These are phyloP conservation scores for Saccharomyces eubayanus DNA, from an alignment of 805 yeast genomes.

Conservation along the genomic window DNA sequence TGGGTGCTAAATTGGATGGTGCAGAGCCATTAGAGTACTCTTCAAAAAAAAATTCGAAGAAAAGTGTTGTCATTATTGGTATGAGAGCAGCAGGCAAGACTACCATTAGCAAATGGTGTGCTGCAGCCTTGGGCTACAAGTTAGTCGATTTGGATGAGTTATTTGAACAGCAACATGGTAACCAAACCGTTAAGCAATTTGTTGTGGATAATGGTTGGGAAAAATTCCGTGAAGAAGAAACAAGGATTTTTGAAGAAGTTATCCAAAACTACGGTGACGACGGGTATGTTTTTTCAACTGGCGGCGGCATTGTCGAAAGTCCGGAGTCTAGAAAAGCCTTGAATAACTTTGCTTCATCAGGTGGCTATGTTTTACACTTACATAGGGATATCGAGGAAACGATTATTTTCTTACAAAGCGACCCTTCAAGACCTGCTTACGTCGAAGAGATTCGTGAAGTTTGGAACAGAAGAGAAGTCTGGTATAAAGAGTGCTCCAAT, in stretches of 20 bases:
- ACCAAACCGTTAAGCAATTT: constrained; percentile 47
- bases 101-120: constrained; percentile 73
- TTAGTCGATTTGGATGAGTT: constrained; percentile 70
- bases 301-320: constrained; percentile 91
- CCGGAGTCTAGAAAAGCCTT: constrained; percentile 57
- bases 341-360: constrained; percentile 42
- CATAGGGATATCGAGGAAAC: constrained; percentile 84
- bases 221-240: constrained; percentile 66
- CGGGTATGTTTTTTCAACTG: constrained; percentile 77
- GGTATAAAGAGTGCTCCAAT: constrained; percentile 77
- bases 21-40: constrained; percentile 40
- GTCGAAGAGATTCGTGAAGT: constrained; percentile 71
- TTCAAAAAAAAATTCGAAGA: constrained; percentile 6
- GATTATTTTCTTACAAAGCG: constrained; percentile 61
- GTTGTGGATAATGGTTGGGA: constrained; percentile 76
- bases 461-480: constrained; percentile 71
- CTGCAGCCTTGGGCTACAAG: constrained; percentile 55
- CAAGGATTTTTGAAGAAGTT: constrained; percentile 44
- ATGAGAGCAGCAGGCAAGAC: constrained; percentile 98
- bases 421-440: constrained; percentile 83
- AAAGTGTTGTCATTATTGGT: constrained; percentile 73
- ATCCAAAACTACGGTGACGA: constrained; percentile 31
- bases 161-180: constrained; percentile 45
- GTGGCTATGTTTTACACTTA: constrained; percentile 81
- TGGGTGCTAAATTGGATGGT: constrained; percentile 65